Conservation (phyloP, 805 yeast species). For the Cyberlindnera euphorbiae region DNA sequence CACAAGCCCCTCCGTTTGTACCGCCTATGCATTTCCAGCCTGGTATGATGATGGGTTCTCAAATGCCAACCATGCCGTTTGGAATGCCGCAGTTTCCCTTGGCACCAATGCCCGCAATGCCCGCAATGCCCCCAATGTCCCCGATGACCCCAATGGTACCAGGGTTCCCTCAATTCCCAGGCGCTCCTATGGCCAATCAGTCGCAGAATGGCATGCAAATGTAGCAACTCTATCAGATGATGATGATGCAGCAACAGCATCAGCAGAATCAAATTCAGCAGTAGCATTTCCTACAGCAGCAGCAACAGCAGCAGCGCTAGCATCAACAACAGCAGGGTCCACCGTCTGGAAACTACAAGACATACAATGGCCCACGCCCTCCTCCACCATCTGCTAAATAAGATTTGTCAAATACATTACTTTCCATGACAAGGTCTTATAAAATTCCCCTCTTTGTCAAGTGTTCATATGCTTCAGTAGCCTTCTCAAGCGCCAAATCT, state of each 20-base stretch:
- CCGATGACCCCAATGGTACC: constrained; percentile 1
- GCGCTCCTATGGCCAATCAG: constrained; percentile 1
- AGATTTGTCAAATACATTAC: constrained; percentile 1
- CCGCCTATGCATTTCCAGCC: not conserved
- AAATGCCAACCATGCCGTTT: constrained; percentile 7
- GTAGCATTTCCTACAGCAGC: not conserved
- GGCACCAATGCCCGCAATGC: not conserved
- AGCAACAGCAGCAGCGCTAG: constrained; percentile 2
- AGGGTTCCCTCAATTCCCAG: constrained; percentile 7
- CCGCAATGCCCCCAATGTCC: not conserved
- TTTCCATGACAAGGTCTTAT: not conserved
- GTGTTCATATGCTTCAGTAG: constrained; percentile 7
- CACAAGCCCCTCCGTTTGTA: no score
- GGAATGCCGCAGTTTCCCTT: constrained; percentile 9
- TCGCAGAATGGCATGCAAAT: constrained; percentile 21
- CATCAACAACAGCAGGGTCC: not conserved
- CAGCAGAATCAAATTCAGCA: no score
- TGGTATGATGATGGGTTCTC: not conserved
- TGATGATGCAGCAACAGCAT: constrained; percentile 24
- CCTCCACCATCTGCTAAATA: constrained; percentile 1
- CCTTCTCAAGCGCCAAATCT: constrained; percentile 19
- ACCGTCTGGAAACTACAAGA: not conserved
- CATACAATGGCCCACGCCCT: constrained; percentile 1
- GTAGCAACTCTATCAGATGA: constrained; percentile 28
- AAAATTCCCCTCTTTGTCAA: constrained; percentile 7